Evolutionary conservation across 805 yeast genomes (phyloP).

Genomic region (Maudiozyma turicensis): DNA sequence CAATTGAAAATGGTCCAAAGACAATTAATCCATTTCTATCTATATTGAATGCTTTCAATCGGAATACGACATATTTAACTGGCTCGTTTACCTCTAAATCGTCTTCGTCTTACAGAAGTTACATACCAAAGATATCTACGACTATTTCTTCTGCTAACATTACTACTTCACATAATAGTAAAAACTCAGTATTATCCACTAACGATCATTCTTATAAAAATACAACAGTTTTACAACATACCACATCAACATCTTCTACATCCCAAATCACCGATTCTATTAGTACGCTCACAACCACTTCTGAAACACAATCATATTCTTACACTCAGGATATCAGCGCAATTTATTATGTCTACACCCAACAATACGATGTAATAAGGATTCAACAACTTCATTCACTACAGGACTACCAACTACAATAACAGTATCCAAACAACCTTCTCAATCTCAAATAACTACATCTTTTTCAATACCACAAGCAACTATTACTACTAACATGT

Average conservation of each 20-base stretch:
- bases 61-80: not conserved
- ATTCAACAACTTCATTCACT: constrained; percentile 11
- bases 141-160: not conserved
- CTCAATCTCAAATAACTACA: constrained; percentile 4
- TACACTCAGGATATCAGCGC: not conserved
- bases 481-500: constrained; percentile 15
- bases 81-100: not conserved
- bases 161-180: not conserved
- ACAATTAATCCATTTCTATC: not conserved
- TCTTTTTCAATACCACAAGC: constrained; percentile 15
- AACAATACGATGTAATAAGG: constrained; percentile 16
- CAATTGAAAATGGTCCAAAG: not conserved
- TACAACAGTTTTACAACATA: not conserved
- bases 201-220: not conserved
- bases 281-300: not conserved
- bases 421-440: constrained; percentile 6
- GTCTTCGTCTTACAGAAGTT: too few relatives aligned
- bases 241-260: not conserved
- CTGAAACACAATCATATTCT: not conserved
- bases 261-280: not conserved
- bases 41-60: not conserved
- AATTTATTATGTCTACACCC: constrained; percentile 9
- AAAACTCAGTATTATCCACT: not conserved
- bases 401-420: constrained; percentile 13
- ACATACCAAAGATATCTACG: too few relatives aligned